Base-by-base conservation (phyloP, 2,329 filamentous ascomycete species). In the Epichloe brachyelytri region DNA sequence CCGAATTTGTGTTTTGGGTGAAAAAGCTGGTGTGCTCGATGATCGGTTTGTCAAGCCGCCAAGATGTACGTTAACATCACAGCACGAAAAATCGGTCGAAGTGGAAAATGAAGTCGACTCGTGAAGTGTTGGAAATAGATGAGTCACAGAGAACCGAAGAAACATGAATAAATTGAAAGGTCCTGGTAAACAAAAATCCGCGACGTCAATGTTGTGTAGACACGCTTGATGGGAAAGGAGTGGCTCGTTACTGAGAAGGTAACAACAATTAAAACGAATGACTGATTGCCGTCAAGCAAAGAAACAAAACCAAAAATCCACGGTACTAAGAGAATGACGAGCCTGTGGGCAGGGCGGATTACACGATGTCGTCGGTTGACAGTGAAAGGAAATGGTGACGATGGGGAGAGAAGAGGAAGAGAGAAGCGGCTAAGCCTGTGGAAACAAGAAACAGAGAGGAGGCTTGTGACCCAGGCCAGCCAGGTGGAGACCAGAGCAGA, bases 311-410 rank as follows among this genome's bases (percentile, higher is more conserved):
- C 56, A 55, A 55, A 43, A 51, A 50, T 46, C 51, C 36, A 53
- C 47, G 45, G 40, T 60, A 64, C 59, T 62, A 71, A 78, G 78
- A 61, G 76, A 79, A 69, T 72, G 78, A 69, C 72, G 70, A 68
- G 74, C 76, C 77, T 67, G 75, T 73, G 74, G 71, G 73, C 74
- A 76, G 74, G 46, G 73, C 73, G 67, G 62, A 55, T 56, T 51
- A 51, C 47, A 58, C 48, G 48, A 54, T 56, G 59, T 58, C 54
- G 60, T 62, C 68, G 66, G 65, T 71, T 65, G 65, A 64, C 59
- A 61, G 60, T 58, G 56, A 44, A 39, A 57, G 51, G 55, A 58
- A 60, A 54, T 61, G 61, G 58, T 58, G 62, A 62, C 66, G 64
- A 66, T 63, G 59, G 52, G 49, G 57, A 54, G 57, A 54, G 60